A percentile compares a stretch with the other conserved stretches of the same genome.
Evolutionary conservation across 768 basidiomycete genomes (phyloP).

Genomic region (Boletus pseudopeckii): DNA sequence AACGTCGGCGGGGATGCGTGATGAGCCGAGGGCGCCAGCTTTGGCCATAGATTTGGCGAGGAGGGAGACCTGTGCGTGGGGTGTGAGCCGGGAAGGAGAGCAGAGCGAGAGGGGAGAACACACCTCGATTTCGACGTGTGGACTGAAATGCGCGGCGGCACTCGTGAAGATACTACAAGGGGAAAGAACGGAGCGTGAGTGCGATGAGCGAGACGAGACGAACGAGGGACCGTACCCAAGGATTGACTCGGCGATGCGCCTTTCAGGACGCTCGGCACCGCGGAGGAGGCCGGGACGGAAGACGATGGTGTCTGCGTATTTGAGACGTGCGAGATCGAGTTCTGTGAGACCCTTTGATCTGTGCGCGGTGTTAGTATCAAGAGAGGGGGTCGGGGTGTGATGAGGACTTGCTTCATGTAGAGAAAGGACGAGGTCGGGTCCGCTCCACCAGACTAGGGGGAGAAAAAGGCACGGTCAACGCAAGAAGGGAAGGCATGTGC

Average conservation of each 20-base stretch:
- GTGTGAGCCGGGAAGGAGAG: neutral
- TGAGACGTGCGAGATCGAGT: conserved; percentile 57
- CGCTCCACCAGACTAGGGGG: conserved; percentile 44
- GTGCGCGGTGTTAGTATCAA: neutral
- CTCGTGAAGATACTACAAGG: conserved; percentile 28
- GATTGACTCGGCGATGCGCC: conserved; percentile 40
- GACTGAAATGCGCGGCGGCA: conserved; percentile 36
- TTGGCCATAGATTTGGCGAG: conserved; percentile 53
- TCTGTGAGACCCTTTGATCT: conserved; percentile 80
- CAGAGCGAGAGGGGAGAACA: neutral
- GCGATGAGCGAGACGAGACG: too few species aligned
- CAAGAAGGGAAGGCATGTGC: neutral
- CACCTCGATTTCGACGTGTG: conserved; percentile 47
- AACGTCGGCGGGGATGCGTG: conserved; percentile 42
- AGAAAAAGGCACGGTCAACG: neutral
- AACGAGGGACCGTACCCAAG: conserved; percentile 35
- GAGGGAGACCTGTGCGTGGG: conserved; percentile 39
- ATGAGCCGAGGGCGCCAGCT: conserved; percentile 55
- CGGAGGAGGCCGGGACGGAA: conserved; percentile 61
- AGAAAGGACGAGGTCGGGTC: conserved; percentile 47
- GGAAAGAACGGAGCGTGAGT: too few species aligned
- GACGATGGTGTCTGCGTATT: conserved; percentile 67
- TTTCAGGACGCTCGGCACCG: conserved; percentile 43
- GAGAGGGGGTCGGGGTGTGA: neutral
- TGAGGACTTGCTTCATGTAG: conserved; percentile 42